Percentiles rank a stretch among this genome's conserved stretches.
phyloP scores from a whole-genome alignment of 805 yeast genomes.

The Lachancea fermentati region DNA sequence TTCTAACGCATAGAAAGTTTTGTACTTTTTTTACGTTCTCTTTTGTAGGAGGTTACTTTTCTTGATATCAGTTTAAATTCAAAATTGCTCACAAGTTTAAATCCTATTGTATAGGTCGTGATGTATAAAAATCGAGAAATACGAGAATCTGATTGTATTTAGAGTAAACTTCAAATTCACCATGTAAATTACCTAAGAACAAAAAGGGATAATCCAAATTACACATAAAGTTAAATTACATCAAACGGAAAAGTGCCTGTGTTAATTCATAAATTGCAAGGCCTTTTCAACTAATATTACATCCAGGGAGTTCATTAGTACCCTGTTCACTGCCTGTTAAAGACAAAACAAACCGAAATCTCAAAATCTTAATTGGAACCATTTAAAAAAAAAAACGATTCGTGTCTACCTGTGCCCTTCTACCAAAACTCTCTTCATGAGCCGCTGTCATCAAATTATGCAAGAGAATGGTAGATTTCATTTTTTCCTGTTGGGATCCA shows the following conservation, averaged over 20 bases:
- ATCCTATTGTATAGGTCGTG: too few species aligned
- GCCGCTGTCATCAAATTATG: not conserved
- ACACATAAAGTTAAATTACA: not conserved
- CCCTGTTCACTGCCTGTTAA: not conserved
- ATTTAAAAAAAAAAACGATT: not conserved
- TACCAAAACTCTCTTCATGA: not conserved
- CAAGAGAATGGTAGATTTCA: not conserved
- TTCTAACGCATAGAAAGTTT: not conserved
- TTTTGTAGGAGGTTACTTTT: not conserved
- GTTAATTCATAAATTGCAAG: not conserved
- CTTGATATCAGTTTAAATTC: too few species aligned
- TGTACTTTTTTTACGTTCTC: not conserved
- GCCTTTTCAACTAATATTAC: not conserved
- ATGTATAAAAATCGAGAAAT: not conserved
- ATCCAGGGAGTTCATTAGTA: not conserved
- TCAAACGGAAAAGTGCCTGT: not conserved
- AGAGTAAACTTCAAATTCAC: not conserved
- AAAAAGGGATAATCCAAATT: not conserved
- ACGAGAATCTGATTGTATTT: conserved; percentile 1
- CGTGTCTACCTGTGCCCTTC: not conserved
- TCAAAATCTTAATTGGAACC: not conserved
- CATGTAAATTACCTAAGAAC: not conserved
- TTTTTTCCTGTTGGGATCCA: not conserved
- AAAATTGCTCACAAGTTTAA: too few species aligned
- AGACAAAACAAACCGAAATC: not conserved